A percentile compares a stretch with the other conserved stretches of the same genome.
Evolutionary conservation across 2,329 filamentous ascomycete species (phyloP).

Genomic region (Elsinoe batatas): DNA sequence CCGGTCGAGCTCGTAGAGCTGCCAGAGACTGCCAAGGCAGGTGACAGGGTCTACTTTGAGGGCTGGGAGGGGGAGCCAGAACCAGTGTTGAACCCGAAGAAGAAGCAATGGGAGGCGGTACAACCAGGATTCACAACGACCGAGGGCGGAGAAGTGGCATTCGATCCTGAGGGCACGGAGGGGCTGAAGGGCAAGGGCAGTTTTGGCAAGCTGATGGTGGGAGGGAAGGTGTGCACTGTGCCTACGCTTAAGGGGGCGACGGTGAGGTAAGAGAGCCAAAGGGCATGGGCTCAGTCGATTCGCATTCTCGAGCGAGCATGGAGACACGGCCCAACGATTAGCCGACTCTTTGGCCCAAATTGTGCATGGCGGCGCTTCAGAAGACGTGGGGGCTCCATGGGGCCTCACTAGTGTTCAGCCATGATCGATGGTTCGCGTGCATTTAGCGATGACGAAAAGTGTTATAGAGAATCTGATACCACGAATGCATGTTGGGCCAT

Average conservation of each 20-base stretch:
- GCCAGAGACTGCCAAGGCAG: constrained; percentile 66
- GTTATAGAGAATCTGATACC: too few relatives aligned
- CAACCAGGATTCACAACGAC: constrained; percentile 95
- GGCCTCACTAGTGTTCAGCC: too few relatives aligned
- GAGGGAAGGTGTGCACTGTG: constrained; percentile 75
- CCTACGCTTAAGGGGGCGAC: constrained; percentile 68
- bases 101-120: constrained; percentile 97
- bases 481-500: too few relatives aligned
- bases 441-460: too few relatives aligned
- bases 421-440: too few relatives aligned
- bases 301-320: background rate
- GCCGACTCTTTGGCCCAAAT: background rate
- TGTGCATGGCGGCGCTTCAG: background rate
- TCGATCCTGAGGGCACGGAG: constrained; percentile 69
- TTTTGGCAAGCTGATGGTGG: constrained; percentile 59
- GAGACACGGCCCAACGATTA: background rate
- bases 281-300: too few relatives aligned
- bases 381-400: too few relatives aligned
- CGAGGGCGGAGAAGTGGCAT: constrained; percentile 68
- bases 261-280: constrained; percentile 79
- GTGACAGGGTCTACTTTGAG: constrained; percentile 85
- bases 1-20: constrained; percentile 88
- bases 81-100: constrained; percentile 93
- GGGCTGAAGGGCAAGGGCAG: constrained; percentile 56
- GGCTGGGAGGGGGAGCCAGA: constrained; percentile 92